A percentile compares a stretch with the other conserved stretches of the same genome.
Conservation (phyloP, 2,329 filamentous ascomycete genomes). For the Leptographium procerum region DNA sequence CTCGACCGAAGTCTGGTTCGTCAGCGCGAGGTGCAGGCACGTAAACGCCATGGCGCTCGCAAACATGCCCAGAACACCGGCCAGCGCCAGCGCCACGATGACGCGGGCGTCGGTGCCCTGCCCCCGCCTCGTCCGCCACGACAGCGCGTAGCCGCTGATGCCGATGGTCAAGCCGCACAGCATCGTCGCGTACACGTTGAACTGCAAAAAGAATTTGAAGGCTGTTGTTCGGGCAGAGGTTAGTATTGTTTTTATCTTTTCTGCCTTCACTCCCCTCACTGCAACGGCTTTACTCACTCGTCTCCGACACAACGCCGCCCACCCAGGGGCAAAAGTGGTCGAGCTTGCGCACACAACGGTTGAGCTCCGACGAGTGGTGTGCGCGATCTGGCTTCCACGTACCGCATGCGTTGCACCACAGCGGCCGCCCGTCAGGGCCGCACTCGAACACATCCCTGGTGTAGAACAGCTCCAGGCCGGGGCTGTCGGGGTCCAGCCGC, state of each 20-base stretch:
- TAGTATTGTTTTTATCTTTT: too few relatives aligned
- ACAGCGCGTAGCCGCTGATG: slow-evolving; percentile 40
- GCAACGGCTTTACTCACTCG: slow-evolving; percentile 45
- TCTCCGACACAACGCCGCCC: slow-evolving; percentile 84
- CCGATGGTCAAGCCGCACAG: slow-evolving; percentile 56
- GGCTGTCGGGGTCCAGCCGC: slow-evolving; percentile 45
- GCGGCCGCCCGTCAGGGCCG: slow-evolving; percentile 69
- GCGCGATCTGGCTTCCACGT: slow-evolving; percentile 82
- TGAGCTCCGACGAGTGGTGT: slow-evolving; percentile 76
- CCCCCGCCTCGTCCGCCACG: slow-evolving; percentile 30
- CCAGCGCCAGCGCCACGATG: slow-evolving; percentile 54
- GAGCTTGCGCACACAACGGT: slow-evolving; percentile 77
- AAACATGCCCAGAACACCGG: slow-evolving; percentile 70
- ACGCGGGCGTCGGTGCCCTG: slow-evolving; percentile 30
- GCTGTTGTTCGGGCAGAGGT: slow-evolving; percentile 27
- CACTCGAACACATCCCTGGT: slow-evolving; percentile 75
- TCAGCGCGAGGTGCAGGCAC: slow-evolving; percentile 55
- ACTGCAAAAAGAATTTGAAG: slow-evolving; percentile 90
- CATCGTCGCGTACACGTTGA: slow-evolving; percentile 60
- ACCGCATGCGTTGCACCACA: slow-evolving; percentile 74
- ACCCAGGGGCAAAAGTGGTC: slow-evolving; percentile 97
- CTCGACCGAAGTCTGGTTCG: slow-evolving; percentile 80
- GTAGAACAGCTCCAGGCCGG: slow-evolving; percentile 66
- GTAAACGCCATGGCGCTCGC: slow-evolving; percentile 64
- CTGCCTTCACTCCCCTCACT: background rate